Conservation (phyloP, 106 monocot genomes). For the Dendrobium officinale region DNA sequence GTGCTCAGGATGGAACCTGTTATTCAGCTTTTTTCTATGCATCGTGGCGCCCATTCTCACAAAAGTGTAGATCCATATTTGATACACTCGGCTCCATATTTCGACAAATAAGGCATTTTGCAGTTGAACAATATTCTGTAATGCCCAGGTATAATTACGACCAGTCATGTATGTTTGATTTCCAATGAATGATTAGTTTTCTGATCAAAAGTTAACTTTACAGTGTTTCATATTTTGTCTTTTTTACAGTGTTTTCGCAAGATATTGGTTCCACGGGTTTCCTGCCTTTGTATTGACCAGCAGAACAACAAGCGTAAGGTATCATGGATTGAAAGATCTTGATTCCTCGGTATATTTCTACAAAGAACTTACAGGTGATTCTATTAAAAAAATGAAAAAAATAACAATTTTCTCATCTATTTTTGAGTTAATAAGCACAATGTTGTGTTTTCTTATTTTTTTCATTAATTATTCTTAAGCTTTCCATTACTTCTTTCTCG, state of each 20-base stretch:
- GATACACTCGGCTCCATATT: slow-evolving; percentile 75
- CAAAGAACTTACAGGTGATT: no score
- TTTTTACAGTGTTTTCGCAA: slow-evolving; percentile 64
- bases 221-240: neutral
- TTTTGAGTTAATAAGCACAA: neutral
- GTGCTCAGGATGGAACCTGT: slow-evolving; percentile 17
- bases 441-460: neutral
- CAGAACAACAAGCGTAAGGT: slow-evolving; percentile 28
- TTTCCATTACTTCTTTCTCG: no score
- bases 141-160: slow-evolving; percentile 50
- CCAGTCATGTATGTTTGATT: neutral
- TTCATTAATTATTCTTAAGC: no score
- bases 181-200: neutral
- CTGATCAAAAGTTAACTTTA: no score
- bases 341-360: no score
- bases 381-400: no score
- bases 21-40: slow-evolving; percentile 73
- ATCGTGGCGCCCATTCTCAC: slow-evolving; percentile 91
- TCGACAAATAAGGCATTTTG: slow-evolving; percentile 66
- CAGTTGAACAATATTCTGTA: slow-evolving; percentile 69
- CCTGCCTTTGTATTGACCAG: slow-evolving; percentile 63
- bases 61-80: slow-evolving; percentile 38
- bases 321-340: no score
- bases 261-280: slow-evolving; percentile 73
- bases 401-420: no score